Evolutionary conservation across 306 rosid species (phyloP).

Genomic region (Gastrolobium bilobum): DNA sequence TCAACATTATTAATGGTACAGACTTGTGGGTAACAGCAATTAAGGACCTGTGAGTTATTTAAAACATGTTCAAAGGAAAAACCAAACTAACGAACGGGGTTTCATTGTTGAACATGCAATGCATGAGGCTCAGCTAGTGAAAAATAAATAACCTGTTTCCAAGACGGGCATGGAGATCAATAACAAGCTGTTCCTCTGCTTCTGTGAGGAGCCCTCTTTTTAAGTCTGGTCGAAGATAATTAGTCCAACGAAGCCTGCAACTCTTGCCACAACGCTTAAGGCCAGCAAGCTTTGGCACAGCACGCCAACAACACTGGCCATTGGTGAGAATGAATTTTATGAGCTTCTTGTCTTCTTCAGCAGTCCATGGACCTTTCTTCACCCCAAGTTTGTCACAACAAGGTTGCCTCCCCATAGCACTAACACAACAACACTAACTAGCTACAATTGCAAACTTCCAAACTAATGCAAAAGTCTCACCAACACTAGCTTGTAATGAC

Average conservation of each 20-base stretch:
- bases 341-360: constrained; percentile 94
- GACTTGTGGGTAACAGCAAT: not conserved
- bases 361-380: constrained; percentile 99
- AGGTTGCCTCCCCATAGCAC: constrained; percentile 90
- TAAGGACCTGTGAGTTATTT: not conserved
- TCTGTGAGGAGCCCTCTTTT: constrained; percentile 88
- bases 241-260: constrained; percentile 98
- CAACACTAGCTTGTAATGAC: constrained; percentile 57
- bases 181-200: constrained; percentile 81
- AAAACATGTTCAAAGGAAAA: not conserved
- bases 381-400: constrained; percentile 97
- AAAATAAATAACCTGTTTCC: constrained; percentile 74
- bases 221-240: constrained; percentile 90
- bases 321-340: constrained; percentile 85
- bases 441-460: constrained; percentile 32
- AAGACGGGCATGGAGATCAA: constrained; percentile 92
- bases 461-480: constrained; percentile 52
- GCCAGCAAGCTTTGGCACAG: constrained; percentile 94
- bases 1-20: constrained; percentile 44
- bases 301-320: constrained; percentile 99
- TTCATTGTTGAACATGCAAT: constrained; percentile 31
- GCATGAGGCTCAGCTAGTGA: constrained; percentile 5
- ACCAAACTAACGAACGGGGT: not conserved
- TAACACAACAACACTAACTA: constrained; percentile 13
- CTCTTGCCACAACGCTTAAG: constrained; percentile 95